Evolutionary conservation across 129 eudicot species (phyloP), one percentile per base, ranked within the genome.

Genomic region (Flaveria bidentis): DNA sequence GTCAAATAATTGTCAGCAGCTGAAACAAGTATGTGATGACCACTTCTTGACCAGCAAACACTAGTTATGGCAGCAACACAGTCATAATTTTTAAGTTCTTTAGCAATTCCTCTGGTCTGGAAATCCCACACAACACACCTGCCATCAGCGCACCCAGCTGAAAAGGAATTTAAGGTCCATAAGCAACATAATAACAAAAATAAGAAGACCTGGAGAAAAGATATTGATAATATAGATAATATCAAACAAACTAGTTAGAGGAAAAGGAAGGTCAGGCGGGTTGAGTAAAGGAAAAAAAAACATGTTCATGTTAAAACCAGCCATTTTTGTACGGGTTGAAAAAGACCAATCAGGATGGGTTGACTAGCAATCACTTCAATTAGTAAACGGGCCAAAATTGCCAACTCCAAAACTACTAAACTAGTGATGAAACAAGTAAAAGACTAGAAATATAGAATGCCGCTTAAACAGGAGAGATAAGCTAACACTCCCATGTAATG

Each of bases 141-240:
- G 72, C 98, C 98, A 80, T 92, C 88, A 71, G 93, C 75, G 81
- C 98, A 92, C 64, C 98, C 98, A 82, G 98, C 98, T 92, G 83
- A 57, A 56, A 71, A 46, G 47, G 58, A 76, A 53, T 17, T 49
- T 55, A 30, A 20, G 4, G 47, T 23, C 36, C 33, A 23, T 63
- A 63, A 63, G 42, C 22, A 30, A 23, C 25, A 9, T 3, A 4
- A 11, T 30, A 63, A 30, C 2, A 6, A 30, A 28, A 28, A 28
- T 11, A 49, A 49, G 16, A 55, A n/a, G 23, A 55, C 61, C 61
- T 6, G 61, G 61, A 55, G 2, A 7, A 13, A 72, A 55, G 6
- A n/a, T 57, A 36, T 55, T 17, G 17, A 41, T 36, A 42, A 12
- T 39, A 15, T 9, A 53, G 52, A 57, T 8, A 53, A 51, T 14